Evolutionary conservation across 805 yeast genomes (phyloP).

Genomic region (Spathaspora passalidarum): DNA sequence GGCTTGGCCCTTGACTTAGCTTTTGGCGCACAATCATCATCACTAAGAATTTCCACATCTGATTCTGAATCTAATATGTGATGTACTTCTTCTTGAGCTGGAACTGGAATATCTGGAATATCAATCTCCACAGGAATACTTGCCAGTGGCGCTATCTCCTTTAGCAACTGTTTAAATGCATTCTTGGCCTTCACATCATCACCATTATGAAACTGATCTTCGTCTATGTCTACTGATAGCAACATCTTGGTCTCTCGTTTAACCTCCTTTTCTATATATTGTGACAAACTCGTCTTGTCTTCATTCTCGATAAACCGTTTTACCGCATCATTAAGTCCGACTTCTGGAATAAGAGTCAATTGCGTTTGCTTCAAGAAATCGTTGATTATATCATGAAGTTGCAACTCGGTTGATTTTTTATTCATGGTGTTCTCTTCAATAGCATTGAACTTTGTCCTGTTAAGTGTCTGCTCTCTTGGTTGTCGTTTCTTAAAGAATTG

Average conservation of each 20-base stretch:
- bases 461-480: slow-evolving; percentile 9
- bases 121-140: too few species aligned
- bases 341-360: slow-evolving; percentile 68
- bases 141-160: slow-evolving; percentile 30
- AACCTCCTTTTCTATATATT: slow-evolving; percentile 58
- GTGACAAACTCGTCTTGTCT: slow-evolving; percentile 67
- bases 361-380: slow-evolving; percentile 61
- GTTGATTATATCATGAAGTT: slow-evolving; percentile 61
- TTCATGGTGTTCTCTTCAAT: slow-evolving; percentile 13
- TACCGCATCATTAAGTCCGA: slow-evolving; percentile 72
- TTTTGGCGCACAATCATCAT: slow-evolving; percentile 1
- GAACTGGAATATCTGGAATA: too few species aligned
- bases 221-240: slow-evolving; percentile 40
- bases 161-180: slow-evolving; percentile 44
- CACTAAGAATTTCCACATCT: slow-evolving; percentile 4
- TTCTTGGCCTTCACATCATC: slow-evolving; percentile 23
- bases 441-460: slow-evolving; percentile 8
- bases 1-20: neutral
- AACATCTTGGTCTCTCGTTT: slow-evolving; percentile 50
- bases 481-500: slow-evolving; percentile 56
- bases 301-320: slow-evolving; percentile 75
- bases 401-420: slow-evolving; percentile 29
- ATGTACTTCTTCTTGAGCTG: neutral
- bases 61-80: slow-evolving; percentile 2
- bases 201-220: slow-evolving; percentile 31